Conservation (phyloP, 768 basidiomycete species). For the Pulveroboletus frians region DNA sequence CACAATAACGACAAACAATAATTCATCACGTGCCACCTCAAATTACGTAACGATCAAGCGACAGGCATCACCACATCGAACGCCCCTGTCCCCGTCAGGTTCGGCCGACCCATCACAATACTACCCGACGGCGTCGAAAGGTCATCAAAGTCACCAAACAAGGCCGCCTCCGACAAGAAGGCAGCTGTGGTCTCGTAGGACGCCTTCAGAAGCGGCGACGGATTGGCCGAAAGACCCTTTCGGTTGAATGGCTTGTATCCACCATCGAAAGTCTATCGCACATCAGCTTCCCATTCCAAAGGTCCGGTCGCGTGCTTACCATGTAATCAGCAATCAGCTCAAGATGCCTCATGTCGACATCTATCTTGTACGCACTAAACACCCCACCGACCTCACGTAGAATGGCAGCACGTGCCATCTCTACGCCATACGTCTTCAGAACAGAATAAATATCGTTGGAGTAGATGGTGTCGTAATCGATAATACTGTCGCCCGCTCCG, state of each 20-base stretch:
- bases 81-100: constrained; percentile 86
- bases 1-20: constrained; percentile 25
- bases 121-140: constrained; percentile 85
- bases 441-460: constrained; percentile 96
- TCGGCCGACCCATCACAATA: constrained; percentile 86
- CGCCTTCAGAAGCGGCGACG: constrained; percentile 95
- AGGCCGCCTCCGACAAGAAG: constrained; percentile 90
- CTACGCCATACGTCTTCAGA: constrained; percentile 90
- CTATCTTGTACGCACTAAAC: constrained; percentile 93
- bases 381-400: constrained; percentile 87
- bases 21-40: constrained; percentile 12
- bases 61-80: constrained; percentile 78
- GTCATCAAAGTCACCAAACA: constrained; percentile 94
- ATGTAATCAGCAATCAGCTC: constrained; percentile 99
- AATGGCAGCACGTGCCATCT: constrained; percentile 90
- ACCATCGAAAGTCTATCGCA: constrained; percentile 85
- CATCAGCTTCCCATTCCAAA: not conserved
- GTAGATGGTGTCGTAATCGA: constrained; percentile 77
- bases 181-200: constrained; percentile 95
- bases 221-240: constrained; percentile 85
- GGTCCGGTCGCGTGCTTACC: constrained; percentile 46
- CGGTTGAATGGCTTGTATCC: constrained; percentile 98
- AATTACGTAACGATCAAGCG: not conserved
- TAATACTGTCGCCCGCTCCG: constrained; percentile 46
- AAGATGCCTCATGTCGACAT: constrained; percentile 88